Evolutionary conservation across 1,284 basidiomycete species (phyloP).

Genomic region (Psilocybe mexicana): DNA sequence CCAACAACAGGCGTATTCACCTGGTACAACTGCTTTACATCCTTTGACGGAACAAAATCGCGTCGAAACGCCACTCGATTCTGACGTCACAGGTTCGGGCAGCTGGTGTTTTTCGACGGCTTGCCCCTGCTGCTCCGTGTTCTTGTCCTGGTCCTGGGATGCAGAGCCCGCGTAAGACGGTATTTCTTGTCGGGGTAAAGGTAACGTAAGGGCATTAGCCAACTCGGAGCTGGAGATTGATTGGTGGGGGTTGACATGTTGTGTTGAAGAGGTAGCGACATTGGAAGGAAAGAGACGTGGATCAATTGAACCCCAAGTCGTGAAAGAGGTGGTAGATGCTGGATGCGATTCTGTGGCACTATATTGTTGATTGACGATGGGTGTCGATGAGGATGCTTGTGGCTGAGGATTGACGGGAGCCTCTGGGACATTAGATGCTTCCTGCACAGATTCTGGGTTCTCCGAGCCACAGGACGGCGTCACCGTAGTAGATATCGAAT

Average conservation of each 20-base stretch:
- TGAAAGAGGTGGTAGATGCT: not conserved
- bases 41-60: conserved; percentile 56
- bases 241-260: not conserved
- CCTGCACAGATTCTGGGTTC: not conserved
- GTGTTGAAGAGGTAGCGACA: not conserved
- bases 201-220: conserved; percentile 41
- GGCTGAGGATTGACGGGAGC: not conserved
- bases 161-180: not conserved
- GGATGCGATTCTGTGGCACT: not conserved
- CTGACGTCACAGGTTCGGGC: not conserved
- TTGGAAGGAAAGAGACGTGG: conserved; percentile 32
- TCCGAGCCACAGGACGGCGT: not conserved
- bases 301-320: conserved; percentile 26
- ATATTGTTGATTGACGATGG: not conserved
- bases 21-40: conserved; percentile 40
- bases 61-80: conserved; percentile 19
- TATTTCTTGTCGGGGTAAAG: conserved; percentile 11
- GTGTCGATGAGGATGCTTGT: not conserved
- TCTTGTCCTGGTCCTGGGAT: not conserved
- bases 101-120: not conserved
- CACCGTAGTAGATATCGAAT: not conserved
- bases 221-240: conserved; percentile 37
- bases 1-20: not conserved
- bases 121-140: not conserved
- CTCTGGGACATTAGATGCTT: not conserved